These are phyloP conservation scores for Tolypocladium ophioglossoides DNA, from an alignment of 2,329 filamentous ascomycete species.

Conservation along the genomic window DNA sequence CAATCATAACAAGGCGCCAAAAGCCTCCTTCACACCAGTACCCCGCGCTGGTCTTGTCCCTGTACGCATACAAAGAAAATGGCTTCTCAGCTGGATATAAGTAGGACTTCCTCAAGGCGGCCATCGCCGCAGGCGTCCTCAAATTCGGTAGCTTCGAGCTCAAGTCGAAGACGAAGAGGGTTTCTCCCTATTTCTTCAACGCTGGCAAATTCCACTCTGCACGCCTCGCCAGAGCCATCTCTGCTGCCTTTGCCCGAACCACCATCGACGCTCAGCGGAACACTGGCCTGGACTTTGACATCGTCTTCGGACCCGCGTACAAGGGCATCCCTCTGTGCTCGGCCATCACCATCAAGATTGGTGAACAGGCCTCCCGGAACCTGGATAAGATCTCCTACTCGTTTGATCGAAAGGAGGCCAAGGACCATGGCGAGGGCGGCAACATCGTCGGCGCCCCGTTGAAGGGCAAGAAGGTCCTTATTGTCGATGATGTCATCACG, in stretches of 20 bases:
- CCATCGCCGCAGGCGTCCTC: constrained; percentile 58
- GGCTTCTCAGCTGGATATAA: constrained; percentile 50
- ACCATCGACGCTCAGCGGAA: constrained; percentile 39
- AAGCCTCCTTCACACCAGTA: neutral
- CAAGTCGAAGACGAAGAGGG: constrained; percentile 86
- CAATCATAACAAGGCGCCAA: neutral
- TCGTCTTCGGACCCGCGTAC: constrained; percentile 91
- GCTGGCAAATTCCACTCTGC: constrained; percentile 82
- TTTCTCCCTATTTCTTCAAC: constrained; percentile 97
- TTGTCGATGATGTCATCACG: constrained; percentile 56
- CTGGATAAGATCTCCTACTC: constrained; percentile 69
- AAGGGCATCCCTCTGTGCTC: constrained; percentile 89
- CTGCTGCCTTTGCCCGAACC: constrained; percentile 67
- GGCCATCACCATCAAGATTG: constrained; percentile 65
- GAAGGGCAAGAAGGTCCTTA: no score
- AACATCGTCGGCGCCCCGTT: constrained; percentile 78
- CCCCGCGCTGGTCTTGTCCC: neutral
- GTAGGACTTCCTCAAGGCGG: constrained; percentile 58
- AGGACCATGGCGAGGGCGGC: constrained; percentile 91
- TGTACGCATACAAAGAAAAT: constrained; percentile 1
- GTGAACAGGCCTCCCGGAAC: constrained; percentile 54
- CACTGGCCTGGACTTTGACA: constrained; percentile 53
- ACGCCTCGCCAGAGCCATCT: constrained; percentile 65
- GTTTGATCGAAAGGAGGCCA: constrained; percentile 94
- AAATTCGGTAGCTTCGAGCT: constrained; percentile 79